Evolutionary conservation across 805 yeast genomes (phyloP).

Genomic region (Saccharomycopsis synnaedendra): DNA sequence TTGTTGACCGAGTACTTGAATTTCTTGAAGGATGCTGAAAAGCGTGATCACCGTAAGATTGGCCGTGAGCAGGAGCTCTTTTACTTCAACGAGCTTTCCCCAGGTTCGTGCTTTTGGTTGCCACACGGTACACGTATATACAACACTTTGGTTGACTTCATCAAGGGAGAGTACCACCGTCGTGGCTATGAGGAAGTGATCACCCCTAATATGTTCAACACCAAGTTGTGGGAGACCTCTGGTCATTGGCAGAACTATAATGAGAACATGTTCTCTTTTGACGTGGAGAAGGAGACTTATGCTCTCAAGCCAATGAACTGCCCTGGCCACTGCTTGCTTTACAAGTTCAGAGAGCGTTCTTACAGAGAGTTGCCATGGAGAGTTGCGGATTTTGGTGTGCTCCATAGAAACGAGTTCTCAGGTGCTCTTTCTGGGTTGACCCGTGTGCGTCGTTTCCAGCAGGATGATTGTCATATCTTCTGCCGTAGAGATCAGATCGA

Average conservation of each 20-base stretch:
- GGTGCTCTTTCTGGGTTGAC: constrained; percentile 94
- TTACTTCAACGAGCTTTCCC: constrained; percentile 92
- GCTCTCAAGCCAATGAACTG: constrained; percentile 95
- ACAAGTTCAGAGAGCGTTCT: constrained; percentile 86
- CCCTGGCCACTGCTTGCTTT: constrained; percentile 89
- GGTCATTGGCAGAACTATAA: constrained; percentile 98
- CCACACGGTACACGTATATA: constrained; percentile 99
- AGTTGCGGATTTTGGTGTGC: constrained; percentile 95
- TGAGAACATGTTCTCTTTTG: constrained; percentile 95
- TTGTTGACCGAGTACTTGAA: constrained; percentile 89
- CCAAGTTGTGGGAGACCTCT: constrained; percentile 96
- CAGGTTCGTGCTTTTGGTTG: constrained; percentile 97
- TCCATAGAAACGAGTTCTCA: constrained; percentile 92
- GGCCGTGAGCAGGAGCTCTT: constrained; percentile 96
- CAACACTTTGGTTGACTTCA: constrained; percentile 68
- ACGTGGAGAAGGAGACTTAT: constrained; percentile 89
- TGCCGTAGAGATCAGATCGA: constrained; percentile 89
- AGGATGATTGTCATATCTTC: constrained; percentile 98
- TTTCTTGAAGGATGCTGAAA: constrained; percentile 90
- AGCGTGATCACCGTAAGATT: constrained; percentile 91
- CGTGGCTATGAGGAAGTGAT: constrained; percentile 98
- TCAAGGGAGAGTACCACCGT: constrained; percentile 76
- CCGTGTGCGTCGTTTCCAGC: constrained; percentile 97
- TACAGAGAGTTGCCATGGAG: constrained; percentile 98
- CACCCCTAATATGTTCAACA: constrained; percentile 97